Conservation (phyloP, 1,284 basidiomycete genomes). For the Cutaneotrichosporon sp. region DNA sequence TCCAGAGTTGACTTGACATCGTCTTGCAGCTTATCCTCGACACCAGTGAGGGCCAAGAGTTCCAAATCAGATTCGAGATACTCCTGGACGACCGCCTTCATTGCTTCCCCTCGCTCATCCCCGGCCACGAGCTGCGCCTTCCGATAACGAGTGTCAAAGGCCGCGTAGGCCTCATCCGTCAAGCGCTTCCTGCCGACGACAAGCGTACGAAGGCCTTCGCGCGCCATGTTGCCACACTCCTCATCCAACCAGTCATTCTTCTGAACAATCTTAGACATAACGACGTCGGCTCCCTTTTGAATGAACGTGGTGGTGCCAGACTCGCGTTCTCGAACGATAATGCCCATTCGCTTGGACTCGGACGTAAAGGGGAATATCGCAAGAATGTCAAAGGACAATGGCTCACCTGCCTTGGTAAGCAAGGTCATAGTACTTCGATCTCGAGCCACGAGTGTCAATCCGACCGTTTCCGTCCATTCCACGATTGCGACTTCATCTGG, state of each 20-base stretch:
- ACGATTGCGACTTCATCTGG: slow-evolving; percentile 99
- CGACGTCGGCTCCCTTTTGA: slow-evolving; percentile 96
- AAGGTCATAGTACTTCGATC: slow-evolving; percentile 83
- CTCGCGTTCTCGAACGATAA: slow-evolving; percentile 75
- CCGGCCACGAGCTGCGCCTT: slow-evolving; percentile 66
- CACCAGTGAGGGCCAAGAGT: slow-evolving; percentile 87
- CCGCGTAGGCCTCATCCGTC: slow-evolving; percentile 61
- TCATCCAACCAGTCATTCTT: slow-evolving; percentile 99
- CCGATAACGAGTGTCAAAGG: slow-evolving; percentile 72
- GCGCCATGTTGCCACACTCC: slow-evolving; percentile 96
- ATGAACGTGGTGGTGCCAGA: slow-evolving; percentile 80
- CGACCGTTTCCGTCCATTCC: slow-evolving; percentile 94
- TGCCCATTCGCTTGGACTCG: slow-evolving; percentile 98
- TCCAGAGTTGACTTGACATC: slow-evolving; percentile 93
- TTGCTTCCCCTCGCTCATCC: slow-evolving; percentile 75
- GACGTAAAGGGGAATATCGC: slow-evolving; percentile 97
- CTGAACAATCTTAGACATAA: slow-evolving; percentile 91
- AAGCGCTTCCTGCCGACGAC: slow-evolving; percentile 83
- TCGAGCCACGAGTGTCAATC: slow-evolving; percentile 77
- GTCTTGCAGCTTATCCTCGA: slow-evolving; percentile 97
- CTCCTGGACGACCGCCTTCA: slow-evolving; percentile 67
- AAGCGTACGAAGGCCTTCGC: slow-evolving; percentile 90
- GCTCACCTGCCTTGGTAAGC: slow-evolving; percentile 60
- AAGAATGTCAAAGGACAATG: slow-evolving; percentile 75
- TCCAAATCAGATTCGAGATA: slow-evolving; percentile 86